phyloP scores from a whole-genome alignment of 371 early-diverging fungal species.

The Smittium mucronatum region DNA sequence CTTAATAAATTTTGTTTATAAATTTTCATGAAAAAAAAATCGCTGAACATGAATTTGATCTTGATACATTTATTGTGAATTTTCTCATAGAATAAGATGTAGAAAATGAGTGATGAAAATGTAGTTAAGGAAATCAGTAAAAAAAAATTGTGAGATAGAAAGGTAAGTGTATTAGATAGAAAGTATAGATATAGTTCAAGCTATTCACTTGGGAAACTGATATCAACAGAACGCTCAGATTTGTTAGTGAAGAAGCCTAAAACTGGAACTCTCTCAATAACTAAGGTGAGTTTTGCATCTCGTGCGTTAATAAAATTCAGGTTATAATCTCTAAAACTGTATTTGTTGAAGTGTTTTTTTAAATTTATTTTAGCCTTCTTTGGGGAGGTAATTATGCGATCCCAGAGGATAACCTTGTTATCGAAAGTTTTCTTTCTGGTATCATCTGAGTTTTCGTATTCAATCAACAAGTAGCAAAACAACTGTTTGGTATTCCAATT shows the following conservation, averaged over 20 bases:
- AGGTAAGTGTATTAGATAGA: too few relatives aligned
- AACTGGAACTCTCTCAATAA: conserved; percentile 79
- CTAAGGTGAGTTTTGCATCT: conserved; percentile 60
- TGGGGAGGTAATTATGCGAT: conserved; percentile 62
- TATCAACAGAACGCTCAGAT: background rate
- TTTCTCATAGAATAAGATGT: too few relatives aligned
- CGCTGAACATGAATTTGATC: too few relatives aligned
- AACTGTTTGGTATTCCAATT: conserved; percentile 96
- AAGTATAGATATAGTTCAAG: too few relatives aligned
- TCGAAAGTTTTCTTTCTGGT: conserved; percentile 35
- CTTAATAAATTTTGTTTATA: too few relatives aligned
- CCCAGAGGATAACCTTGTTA: conserved; percentile 87
- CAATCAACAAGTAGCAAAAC: conserved; percentile 74
- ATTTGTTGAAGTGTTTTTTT: conserved; percentile 54
- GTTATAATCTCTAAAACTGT: conserved; percentile 39
- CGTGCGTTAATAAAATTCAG: conserved; percentile 27
- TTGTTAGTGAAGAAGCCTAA: conserved; percentile 40
- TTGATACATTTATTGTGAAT: too few relatives aligned
- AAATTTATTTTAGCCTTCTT: conserved; percentile 50
- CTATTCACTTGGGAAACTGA: background rate
- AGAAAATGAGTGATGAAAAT: too few relatives aligned
- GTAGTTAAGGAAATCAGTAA: too few relatives aligned
- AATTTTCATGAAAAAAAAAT: too few relatives aligned
- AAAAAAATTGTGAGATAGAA: too few relatives aligned
- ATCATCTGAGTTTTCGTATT: conserved; percentile 49